A percentile compares a stretch with the other conserved stretches of the same genome.
These are phyloP conservation scores for Trichomonascus vanleenenianus DNA, from an alignment of 805 yeast species.

Conservation along the genomic window DNA sequence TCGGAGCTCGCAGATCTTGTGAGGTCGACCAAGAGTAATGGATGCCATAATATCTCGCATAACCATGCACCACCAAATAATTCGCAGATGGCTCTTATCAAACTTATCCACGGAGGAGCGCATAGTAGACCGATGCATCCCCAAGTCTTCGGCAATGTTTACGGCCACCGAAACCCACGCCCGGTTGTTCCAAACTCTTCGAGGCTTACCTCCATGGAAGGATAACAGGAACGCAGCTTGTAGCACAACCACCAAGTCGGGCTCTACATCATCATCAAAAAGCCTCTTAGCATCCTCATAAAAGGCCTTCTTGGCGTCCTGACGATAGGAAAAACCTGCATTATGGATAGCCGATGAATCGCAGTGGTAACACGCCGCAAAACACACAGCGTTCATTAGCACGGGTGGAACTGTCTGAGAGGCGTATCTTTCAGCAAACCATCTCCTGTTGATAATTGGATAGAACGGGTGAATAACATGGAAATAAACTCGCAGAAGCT, in stretches of 20 bases:
- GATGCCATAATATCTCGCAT: constrained; percentile 10
- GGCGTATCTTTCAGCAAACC: constrained; percentile 9
- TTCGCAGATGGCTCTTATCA: constrained; percentile 6
- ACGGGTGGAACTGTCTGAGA: constrained; percentile 5
- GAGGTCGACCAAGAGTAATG: constrained; percentile 11
- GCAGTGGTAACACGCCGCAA: constrained; percentile 10
- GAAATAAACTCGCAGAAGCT: constrained; percentile 7
- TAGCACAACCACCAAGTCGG: constrained; percentile 51
- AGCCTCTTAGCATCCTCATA: constrained; percentile 67
- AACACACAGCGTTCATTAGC: constrained; percentile 13
- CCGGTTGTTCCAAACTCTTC: constrained; percentile 31
- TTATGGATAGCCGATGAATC: constrained; percentile 33
- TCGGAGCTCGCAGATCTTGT: constrained; percentile 3
- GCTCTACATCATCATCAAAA: constrained; percentile 60
- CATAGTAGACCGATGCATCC: constrained; percentile 10
- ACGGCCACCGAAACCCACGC: constrained; percentile 14
- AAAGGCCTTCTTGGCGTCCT: constrained; percentile 27
- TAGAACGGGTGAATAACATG: constrained; percentile 11
- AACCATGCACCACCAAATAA: constrained; percentile 13
- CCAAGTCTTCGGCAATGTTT: constrained; percentile 13
- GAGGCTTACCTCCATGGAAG: constrained; percentile 67
- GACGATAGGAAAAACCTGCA: not conserved
- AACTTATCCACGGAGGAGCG: constrained; percentile 1
- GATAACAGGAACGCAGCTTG: constrained; percentile 58
- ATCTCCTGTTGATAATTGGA: constrained; percentile 8